Base-by-base conservation (phyloP, 495 filamentous ascomycete species). In the Recurvomyces mirabilis region DNA sequence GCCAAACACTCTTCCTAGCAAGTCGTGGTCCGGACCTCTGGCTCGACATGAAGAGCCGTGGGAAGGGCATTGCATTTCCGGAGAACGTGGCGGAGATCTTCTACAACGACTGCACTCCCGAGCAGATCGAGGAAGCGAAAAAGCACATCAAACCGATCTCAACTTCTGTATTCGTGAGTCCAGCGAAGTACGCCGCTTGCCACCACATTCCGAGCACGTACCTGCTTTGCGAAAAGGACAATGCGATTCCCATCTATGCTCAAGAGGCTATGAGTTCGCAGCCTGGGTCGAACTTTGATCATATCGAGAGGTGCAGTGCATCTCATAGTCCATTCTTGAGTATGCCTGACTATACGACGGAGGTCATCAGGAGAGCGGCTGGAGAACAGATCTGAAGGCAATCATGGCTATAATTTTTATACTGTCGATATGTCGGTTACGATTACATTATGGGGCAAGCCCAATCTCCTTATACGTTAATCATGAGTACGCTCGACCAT, bases 161-260 rank as follows among this genome's bases (percentile, higher is more conserved):
- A 20, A 34, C 19, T 14, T 18, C 10, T 10, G 19, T 14, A 9
- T 47, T 47, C 15, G 7, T n/a, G 15, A 28, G 19, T 11, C 26
- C 19, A 24, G 14, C 23, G 22, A 71, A 60, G 7, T 61, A 66
- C 43, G 59, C 67, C 0, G 68, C 63, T 0, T 77, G 71, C 53
- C 66, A 58, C 35, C 43, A 68, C 35, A 56, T 72, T 11, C 68
- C 69, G 0, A 58, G 57, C 10, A 68, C 68, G 1, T 77, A 72
- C 39, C 38, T 77, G 1, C 41, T 73, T 9, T 73, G 69, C 42
- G 58, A 66, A 11, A 47, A 60, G 10, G 70, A 77, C 51, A 24
- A 51, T n/a, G 58, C 64, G 10, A 60, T 70, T 47, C 55, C 55
- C 0, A 22, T 60, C 1, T 23, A 46, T 11, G 45, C 47, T 1